Base-by-base conservation (phyloP, 129 eudicot genomes). In the Heracleum sosnowskyi region DNA sequence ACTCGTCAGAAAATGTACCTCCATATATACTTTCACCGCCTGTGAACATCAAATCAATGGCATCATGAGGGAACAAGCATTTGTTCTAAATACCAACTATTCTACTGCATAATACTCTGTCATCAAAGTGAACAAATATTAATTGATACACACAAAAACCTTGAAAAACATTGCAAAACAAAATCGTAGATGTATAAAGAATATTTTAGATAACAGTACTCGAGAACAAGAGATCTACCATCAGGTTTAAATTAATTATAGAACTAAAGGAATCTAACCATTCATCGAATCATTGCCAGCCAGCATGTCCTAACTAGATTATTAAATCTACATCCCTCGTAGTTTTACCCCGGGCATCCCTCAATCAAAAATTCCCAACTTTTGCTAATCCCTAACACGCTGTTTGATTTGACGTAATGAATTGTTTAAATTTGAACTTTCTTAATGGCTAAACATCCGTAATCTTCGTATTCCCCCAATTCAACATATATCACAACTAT, bases 11-110 rank as follows among this genome's bases (percentile, higher is more conserved):
- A 75, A 94, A 94, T 26, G 85, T 76, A 78, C 84, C 87, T 72
- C 98, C 98, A 76, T 94, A 94, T 81, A 94, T 91, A 84, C 98
- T 89, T 89, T 94, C 97, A 78, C 98, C 97, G 41, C 98, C 98
- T 94, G 89, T 26, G 82, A 46, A 83, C 33, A 45, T 33, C 29
- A 63, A 79, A 55, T 11, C 0, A 12, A 53, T 4, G 45, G 40
- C 36, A 44, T 47, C 36, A 34, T 64, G n/a, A 42, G 22, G 29
- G 75, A 22, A 64, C n/a, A 20, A 11, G 33, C 49, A n/a, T 44
- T 26, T 34, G 75, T 53, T 36, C 16, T 8, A 24, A 24, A 41
- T 22, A 24, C 11, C 4, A 16, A 42, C 8, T 29, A 33, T 20
- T 31, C 62, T 11, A 15, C 70, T 26, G 17, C 70, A 63, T 63